A percentile compares a stretch with the other conserved stretches of the same genome.
phyloP scores from a whole-genome alignment of 495 filamentous ascomycete species.

The Wilcoxina mikolae region DNA sequence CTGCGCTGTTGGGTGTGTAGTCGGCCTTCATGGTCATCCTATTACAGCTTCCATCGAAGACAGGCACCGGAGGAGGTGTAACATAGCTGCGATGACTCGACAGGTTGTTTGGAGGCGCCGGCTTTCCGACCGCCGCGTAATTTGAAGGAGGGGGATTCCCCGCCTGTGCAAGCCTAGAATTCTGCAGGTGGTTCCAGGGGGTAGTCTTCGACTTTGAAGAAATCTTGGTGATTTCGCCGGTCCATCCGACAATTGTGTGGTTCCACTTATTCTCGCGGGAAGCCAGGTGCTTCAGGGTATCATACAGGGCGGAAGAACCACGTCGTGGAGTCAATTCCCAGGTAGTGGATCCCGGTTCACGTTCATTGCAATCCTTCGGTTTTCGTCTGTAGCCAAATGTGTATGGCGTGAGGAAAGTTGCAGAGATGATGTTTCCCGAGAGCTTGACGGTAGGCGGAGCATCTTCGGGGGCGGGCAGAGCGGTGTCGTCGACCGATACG shows the following conservation, averaged over 20 bases:
- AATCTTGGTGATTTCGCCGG: constrained; percentile 58
- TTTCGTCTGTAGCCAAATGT: constrained; percentile 45
- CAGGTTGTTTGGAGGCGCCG: too few species aligned
- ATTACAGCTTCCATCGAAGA: constrained; percentile 20
- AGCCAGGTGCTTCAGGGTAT: constrained; percentile 70
- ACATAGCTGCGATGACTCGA: too few species aligned
- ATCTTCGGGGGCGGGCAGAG: background rate
- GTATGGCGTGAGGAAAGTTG: constrained; percentile 72
- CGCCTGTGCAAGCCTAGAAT: constrained; percentile 10
- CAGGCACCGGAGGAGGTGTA: constrained; percentile 22
- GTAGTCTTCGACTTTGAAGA: constrained; percentile 19
- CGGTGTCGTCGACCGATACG: background rate
- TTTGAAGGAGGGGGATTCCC: constrained; percentile 34
- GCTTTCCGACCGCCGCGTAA: too few species aligned
- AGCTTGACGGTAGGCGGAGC: constrained; percentile 39
- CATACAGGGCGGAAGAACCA: constrained; percentile 77
- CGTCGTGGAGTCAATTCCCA: constrained; percentile 60
- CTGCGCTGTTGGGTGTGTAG: constrained; percentile 38
- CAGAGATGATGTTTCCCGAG: constrained; percentile 72
- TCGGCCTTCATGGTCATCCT: constrained; percentile 35
- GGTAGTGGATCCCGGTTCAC: constrained; percentile 12
- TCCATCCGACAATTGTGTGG: constrained; percentile 82
- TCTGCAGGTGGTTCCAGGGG: constrained; percentile 5
- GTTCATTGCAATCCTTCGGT: constrained; percentile 41
- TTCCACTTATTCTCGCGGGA: constrained; percentile 63